Percentiles rank a stretch among this genome's conserved stretches.
Evolutionary conservation across 108 stramenopile genomes (phyloP).

Genomic region (Mediolabrus comicus): DNA sequence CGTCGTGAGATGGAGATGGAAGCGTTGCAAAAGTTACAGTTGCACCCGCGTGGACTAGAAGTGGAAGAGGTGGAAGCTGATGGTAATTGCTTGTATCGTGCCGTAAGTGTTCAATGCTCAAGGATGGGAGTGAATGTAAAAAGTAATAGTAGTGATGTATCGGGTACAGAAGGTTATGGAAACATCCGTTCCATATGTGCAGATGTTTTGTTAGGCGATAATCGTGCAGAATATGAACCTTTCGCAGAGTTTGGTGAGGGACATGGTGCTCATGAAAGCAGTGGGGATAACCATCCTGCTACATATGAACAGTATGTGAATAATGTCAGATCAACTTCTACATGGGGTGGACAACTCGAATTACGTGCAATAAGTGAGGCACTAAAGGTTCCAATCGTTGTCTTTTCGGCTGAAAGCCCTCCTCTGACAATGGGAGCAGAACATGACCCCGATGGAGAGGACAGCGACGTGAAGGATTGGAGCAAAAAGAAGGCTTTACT

Average conservation of each 20-base stretch:
- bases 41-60: conserved; percentile 50
- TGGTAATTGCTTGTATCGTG: conserved; percentile 96
- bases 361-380: conserved; percentile 80
- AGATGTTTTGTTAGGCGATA: conserved; percentile 43
- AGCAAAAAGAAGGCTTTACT: conserved; percentile 55
- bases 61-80: conserved; percentile 89
- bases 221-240: conserved; percentile 84
- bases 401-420: conserved; percentile 68
- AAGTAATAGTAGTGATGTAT: background rate
- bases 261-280: conserved; percentile 30
- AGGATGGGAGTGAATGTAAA: conserved; percentile 28
- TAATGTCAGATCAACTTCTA: conserved; percentile 74
- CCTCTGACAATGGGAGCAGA: conserved; percentile 54
- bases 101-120: conserved; percentile 78
- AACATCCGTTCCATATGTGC: conserved; percentile 68
- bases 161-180: conserved; percentile 3
- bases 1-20: conserved; percentile 65
- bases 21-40: conserved; percentile 41
- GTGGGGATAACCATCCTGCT: conserved; percentile 35
- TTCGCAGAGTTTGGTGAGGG: conserved; percentile 79
- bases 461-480: conserved; percentile 23
- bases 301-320: conserved; percentile 84
- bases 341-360: conserved; percentile 98
- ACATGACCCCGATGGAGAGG: conserved; percentile 15
- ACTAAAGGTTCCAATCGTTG: conserved; percentile 82